Base-by-base conservation (phyloP, 2,329 filamentous ascomycete genomes). In the Fusarium sp. region DNA sequence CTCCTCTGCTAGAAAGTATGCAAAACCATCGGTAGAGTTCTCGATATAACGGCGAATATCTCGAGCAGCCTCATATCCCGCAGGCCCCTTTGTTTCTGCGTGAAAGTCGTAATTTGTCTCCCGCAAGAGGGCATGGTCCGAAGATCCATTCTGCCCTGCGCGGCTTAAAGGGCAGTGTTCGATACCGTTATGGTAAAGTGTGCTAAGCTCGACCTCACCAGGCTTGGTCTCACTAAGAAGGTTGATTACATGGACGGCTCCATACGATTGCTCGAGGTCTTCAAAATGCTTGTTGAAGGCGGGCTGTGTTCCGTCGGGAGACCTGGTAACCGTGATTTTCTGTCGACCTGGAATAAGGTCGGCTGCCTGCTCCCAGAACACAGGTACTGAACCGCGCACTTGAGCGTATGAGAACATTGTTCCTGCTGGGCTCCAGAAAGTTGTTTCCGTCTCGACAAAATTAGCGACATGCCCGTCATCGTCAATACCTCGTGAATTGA, bases 391-490 rank as follows among this genome's bases (percentile, higher is more conserved):
- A 37, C 96, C 96, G 72, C 96, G 88, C 25, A 96, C 88, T 79
- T 99, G 96, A 3, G 90, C 93, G 78, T 97, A 99, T 0, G 96
- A 98, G 77, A 98, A 98, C 56, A 93, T 88, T 8, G 93, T 82
- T 5, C 88, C 87, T 1, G 88, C 87, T 1, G 92, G 92, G 71
- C 90, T 91, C 91, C 92, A 97, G 75, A 96, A 94, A 40, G 95
- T 89, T 0, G 94, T 97, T 80, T 99, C 96, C 0, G 94, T 96
- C 79, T 99, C 96, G n/a, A 98, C 96, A 79, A 97, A 99, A 78
- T 99, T 99, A 63, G 96, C 94, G 27, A 98, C 96, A 73, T 98
- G 93, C 15, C 96, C 96, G 75, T 98, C 94, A 76, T 99, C 96
- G 75, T 99, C 96, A 68, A 99, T 97, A 39, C 96, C 96, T 71